Evolutionary conservation across 2,329 filamentous ascomycete genomes (phyloP), one percentile per base, ranked within the genome.

Genomic region (Talaromyces sp.): DNA sequence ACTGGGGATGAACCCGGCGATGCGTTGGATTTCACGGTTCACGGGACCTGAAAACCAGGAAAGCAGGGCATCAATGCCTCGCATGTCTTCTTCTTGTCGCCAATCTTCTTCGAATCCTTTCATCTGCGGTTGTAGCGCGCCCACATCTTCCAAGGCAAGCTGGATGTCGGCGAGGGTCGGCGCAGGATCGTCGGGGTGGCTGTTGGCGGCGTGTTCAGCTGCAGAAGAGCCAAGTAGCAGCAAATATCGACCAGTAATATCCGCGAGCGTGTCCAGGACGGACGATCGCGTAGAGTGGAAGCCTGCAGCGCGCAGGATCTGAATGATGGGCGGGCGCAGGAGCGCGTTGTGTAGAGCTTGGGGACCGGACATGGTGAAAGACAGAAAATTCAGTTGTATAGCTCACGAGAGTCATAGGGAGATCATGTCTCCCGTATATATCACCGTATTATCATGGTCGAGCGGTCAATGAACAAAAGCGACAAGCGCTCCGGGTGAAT

Each of bases 271-370:
- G 77, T 98, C 93, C 60, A 97, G 81, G 7, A 96, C 92, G 3
- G 89, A 88, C 1, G 91, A 88, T 58, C 87, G 87, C 56, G 91
- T 90, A 49, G 88, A 83, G 73, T 96, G 90, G 78, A 96, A 98
- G 72, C 93, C 93, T 26, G 91, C 89, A 31, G 93, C 91, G 70
- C 93, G 91, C 56, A 98, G 86, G 69, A 96, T 93, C 76, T 97
- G 92, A 61, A 98, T 86, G 63, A 97, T 86, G 54, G 88, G 88
- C 1, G 93, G 93, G 49, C 92, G 91, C 60, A 98, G 83, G 64
- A 96, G 87, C 63, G 90, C 88, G 75, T 91, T 88, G 77, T 89
- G 84, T 55, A 89, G 80, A 24, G 17, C 41, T 63, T 79, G 75
- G 59, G 77, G 73, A 52, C 77, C 75, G 17, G 79, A 76, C 74